These are phyloP conservation scores for Dothistroma pini DNA, from an alignment of 2,329 filamentous ascomycete genomes.

Conservation along the genomic window DNA sequence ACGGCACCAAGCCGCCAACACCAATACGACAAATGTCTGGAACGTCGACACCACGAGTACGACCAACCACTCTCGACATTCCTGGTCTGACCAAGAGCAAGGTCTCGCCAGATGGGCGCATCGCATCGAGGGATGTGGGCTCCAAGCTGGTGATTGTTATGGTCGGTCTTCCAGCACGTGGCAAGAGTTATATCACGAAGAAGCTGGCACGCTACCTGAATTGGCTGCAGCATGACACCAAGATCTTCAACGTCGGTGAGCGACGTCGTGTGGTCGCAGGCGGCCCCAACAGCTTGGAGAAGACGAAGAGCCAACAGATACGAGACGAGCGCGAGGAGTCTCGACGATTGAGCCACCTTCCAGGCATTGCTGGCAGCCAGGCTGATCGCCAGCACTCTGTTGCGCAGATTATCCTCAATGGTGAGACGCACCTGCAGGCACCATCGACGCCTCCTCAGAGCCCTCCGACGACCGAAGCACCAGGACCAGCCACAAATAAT, in stretches of 20 bases:
- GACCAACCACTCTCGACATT: conserved; percentile 94
- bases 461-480: conserved; percentile 6
- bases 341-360: conserved; percentile 21
- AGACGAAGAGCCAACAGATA: conserved; percentile 26
- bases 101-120: conserved; percentile 91
- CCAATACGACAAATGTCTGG: conserved; percentile 71
- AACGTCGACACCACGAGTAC: conserved; percentile 71
- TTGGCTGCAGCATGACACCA: conserved; percentile 94
- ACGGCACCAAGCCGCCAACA: conserved; percentile 47
- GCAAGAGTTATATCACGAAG: conserved; percentile 99
- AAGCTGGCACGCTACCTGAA: conserved; percentile 93
- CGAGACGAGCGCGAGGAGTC: conserved; percentile 17
- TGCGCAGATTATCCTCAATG: conserved; percentile 58
- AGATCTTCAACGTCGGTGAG: conserved; percentile 97
- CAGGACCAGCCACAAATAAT: conserved; percentile 25
- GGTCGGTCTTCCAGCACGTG: conserved; percentile 91
- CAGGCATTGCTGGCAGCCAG: conserved; percentile 12
- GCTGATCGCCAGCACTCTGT: conserved; percentile 36
- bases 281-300: conserved; percentile 40
- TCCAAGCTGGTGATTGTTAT: conserved; percentile 97
- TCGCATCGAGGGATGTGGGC: conserved; percentile 88
- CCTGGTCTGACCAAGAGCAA: conserved; percentile 93
- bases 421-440: conserved; percentile 42
- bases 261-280: conserved; percentile 75
- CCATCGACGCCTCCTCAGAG: conserved; percentile 31